These are phyloP conservation scores for Grosmannia clavigera DNA, from an alignment of 2,329 filamentous ascomycete genomes.

Conservation along the genomic window DNA sequence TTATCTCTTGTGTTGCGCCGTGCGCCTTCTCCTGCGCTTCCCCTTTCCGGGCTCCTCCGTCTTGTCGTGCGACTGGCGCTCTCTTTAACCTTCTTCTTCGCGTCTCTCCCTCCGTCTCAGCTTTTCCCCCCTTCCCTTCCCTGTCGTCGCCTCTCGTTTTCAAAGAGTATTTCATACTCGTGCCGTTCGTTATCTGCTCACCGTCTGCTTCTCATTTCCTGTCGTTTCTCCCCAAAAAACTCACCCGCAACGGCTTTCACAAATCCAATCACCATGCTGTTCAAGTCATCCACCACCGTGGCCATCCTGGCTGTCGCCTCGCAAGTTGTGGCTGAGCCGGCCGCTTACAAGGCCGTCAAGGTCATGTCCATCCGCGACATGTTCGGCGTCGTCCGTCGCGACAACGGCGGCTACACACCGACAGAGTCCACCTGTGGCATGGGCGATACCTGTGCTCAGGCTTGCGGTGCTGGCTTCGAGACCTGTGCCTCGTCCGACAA, in stretches of 20 bases:
- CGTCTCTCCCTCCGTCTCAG: not conserved
- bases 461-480: slow-evolving; percentile 38
- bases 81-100: not conserved
- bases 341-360: slow-evolving; percentile 20
- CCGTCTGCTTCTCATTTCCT: not conserved
- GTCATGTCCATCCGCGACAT: slow-evolving; percentile 23
- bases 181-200: slow-evolving; percentile 5
- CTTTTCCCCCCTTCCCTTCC: not conserved
- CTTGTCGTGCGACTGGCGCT: not conserved
- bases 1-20: not conserved
- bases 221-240: not conserved
- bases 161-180: slow-evolving; percentile 9
- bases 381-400: slow-evolving; percentile 32
- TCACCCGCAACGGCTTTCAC: too few relatives aligned
- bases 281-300: slow-evolving; percentile 28
- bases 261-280: slow-evolving; percentile 24
- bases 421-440: slow-evolving; percentile 33
- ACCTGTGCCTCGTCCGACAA: slow-evolving; percentile 37
- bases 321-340: slow-evolving; percentile 20
- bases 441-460: slow-evolving; percentile 40
- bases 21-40: not conserved
- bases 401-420: slow-evolving; percentile 35
- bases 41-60: not conserved
- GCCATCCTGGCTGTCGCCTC: slow-evolving; percentile 29
- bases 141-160: not conserved